These are phyloP conservation scores for Solanum stenotomum DNA, from an alignment of 257 asterid species.

Conservation along the genomic window DNA sequence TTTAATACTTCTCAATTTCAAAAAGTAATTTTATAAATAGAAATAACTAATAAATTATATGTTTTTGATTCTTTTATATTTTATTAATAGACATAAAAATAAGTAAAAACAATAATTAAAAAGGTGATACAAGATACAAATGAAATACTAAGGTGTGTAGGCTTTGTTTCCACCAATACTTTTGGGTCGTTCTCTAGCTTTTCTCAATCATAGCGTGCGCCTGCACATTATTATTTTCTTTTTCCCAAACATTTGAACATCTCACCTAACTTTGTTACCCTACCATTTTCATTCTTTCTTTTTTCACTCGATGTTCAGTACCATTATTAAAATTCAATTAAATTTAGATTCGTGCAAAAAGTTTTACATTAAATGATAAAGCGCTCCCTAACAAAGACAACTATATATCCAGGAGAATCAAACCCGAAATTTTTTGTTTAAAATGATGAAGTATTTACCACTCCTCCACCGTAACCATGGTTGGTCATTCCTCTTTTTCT, in stretches of 20 bases:
- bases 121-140: neutral
- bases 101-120: no score
- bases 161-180: constrained; percentile 23
- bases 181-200: constrained; percentile 10
- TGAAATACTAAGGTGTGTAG: neutral
- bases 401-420: accelerated
- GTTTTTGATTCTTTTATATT: no score
- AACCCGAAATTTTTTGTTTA: no score
- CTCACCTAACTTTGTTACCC: neutral
- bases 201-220: constrained; percentile 15
- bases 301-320: no score
- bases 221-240: neutral
- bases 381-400: neutral
- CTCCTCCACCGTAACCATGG: neutral
- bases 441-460: no score
- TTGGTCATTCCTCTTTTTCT: neutral
- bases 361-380: no score
- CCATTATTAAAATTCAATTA: no score
- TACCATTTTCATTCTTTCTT: neutral
- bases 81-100: no score
- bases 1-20: neutral
- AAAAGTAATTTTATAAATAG: neutral
- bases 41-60: neutral
- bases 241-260: neutral
- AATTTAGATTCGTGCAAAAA: no score